Evolutionary conservation across 306 rosid genomes (phyloP).

Genomic region (Arachis hypogaea): DNA sequence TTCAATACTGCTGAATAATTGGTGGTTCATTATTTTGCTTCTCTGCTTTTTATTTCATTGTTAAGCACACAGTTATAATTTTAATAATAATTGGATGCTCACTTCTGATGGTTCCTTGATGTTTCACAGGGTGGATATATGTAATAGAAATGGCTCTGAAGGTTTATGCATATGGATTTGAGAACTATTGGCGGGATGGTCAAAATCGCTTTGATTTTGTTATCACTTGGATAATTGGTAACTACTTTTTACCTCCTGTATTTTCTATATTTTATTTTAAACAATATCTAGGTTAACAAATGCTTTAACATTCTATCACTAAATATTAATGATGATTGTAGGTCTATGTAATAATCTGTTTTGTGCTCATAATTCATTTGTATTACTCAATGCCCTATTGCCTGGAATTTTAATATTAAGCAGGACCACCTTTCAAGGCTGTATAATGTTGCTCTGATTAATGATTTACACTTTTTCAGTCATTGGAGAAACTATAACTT

Average conservation of each 20-base stretch:
- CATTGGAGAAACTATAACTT: slow-evolving; percentile 88
- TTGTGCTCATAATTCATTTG: slow-evolving; percentile 26
- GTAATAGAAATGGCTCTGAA: slow-evolving; percentile 87
- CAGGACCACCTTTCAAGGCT: slow-evolving; percentile 16
- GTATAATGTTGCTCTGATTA: slow-evolving; percentile 29
- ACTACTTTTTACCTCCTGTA: slow-evolving; percentile 23
- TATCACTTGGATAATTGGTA: slow-evolving; percentile 86
- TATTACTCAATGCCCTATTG: slow-evolving; percentile 8
- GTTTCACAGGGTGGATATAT: slow-evolving; percentile 87
- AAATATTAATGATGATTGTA: slow-evolving; percentile 11
- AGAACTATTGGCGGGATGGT: slow-evolving; percentile 95
- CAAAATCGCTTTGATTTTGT: slow-evolving; percentile 92
- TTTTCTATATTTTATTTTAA: slow-evolving; percentile 28
- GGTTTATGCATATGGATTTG: slow-evolving; percentile 81
- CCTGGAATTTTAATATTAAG: slow-evolving; percentile 21
- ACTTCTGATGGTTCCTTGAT: slow-evolving; percentile 36
- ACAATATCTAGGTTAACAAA: slow-evolving; percentile 23
- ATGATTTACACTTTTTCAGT: slow-evolving; percentile 55
- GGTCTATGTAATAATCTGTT: slow-evolving; percentile 17
- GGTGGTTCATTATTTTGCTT: slow-evolving; percentile 18
- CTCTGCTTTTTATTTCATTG: slow-evolving; percentile 26
- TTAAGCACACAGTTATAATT: not conserved
- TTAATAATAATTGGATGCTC: slow-evolving; percentile 9
- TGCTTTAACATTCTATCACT: slow-evolving; percentile 22
- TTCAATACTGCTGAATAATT: slow-evolving; percentile 9